Evolutionary conservation across 441 rosid species (phyloP), one percentile per base, ranked within the genome.

Genomic region (Populus hybrid): DNA sequence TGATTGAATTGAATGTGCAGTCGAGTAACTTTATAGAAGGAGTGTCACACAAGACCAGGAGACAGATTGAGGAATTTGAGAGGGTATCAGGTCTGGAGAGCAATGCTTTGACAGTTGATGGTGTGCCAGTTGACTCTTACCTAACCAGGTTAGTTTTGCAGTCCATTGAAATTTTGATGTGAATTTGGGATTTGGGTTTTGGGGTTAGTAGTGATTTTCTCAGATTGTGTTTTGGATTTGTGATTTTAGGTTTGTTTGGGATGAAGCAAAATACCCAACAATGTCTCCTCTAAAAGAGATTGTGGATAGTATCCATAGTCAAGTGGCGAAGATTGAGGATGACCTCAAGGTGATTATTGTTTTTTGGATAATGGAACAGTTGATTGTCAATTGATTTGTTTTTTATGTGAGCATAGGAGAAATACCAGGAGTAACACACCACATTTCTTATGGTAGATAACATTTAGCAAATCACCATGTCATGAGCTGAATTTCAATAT

Each of bases 21-120:
- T 94, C 99, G 12, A 97, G 92, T 82, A 90, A 79, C 80, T 94
- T 93, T 80, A 87, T 97, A 56, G 99, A 93, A 85, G 98, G 97
- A 75, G 98, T 92, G 24, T 90, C 97, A 9, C 98, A 89, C 79
- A 97, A 97, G 92, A 93, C 92, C 87, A 93, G 93, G 89, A 88
- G 99, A 74, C 99, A 94, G 92, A 93, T 97, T 77, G 99, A 94
- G 85, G 99, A 97, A 74, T 74, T 97, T 88, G 97, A 97, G 89
- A 93, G 91, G 86, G 88, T 89, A 3, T 90, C 98, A 3, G 91
- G 92, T 71, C 88, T 84, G 16, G 99, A 93, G 90, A 92, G 91
- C 86, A 91, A 82, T 87, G 88, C 94, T 68, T 86, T 97, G 74
- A 89, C 94, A 1, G 99, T 94, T 74, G 98, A 93, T 87, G 98